phyloP scores from a whole-genome alignment of 441 rosid species.

The Manihot esculenta region DNA sequence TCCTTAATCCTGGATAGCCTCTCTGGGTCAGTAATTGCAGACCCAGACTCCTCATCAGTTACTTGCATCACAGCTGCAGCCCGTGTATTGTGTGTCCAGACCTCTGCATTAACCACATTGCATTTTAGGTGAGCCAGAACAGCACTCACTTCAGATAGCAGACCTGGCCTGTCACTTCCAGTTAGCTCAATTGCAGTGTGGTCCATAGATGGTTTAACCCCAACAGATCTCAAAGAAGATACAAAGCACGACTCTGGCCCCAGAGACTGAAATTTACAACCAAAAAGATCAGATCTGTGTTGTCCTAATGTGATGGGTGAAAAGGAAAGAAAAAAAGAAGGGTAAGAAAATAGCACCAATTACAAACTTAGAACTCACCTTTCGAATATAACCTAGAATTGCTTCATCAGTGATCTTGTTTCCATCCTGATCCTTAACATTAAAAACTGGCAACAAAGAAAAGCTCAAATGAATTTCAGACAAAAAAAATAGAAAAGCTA shows the following conservation, averaged over 20 bases:
- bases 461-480: conserved; percentile 22
- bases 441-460: conserved; percentile 50
- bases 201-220: conserved; percentile 62
- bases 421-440: conserved; percentile 79
- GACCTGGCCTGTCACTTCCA: conserved; percentile 86
- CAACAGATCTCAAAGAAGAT: conserved; percentile 65
- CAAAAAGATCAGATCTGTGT: conserved; percentile 20
- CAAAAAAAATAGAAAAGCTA: neutral
- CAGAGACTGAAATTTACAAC: conserved; percentile 47
- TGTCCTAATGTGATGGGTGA: neutral
- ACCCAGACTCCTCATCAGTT: conserved; percentile 65
- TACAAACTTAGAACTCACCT: conserved; percentile 44
- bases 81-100: conserved; percentile 90
- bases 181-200: conserved; percentile 77
- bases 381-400: conserved; percentile 69
- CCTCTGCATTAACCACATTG: conserved; percentile 78
- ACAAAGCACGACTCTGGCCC: conserved; percentile 77
- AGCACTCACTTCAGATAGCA: conserved; percentile 85
- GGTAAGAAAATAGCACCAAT: neutral
- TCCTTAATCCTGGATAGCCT: conserved; percentile 58
- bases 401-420: conserved; percentile 72
- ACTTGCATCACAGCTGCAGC: conserved; percentile 93
- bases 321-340: conserved; percentile 8
- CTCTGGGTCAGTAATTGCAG: conserved; percentile 60
- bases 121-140: conserved; percentile 81